These are phyloP conservation scores for Leucosporidium yakuticum DNA, from an alignment of 768 basidiomycete genomes.

Conservation along the genomic window DNA sequence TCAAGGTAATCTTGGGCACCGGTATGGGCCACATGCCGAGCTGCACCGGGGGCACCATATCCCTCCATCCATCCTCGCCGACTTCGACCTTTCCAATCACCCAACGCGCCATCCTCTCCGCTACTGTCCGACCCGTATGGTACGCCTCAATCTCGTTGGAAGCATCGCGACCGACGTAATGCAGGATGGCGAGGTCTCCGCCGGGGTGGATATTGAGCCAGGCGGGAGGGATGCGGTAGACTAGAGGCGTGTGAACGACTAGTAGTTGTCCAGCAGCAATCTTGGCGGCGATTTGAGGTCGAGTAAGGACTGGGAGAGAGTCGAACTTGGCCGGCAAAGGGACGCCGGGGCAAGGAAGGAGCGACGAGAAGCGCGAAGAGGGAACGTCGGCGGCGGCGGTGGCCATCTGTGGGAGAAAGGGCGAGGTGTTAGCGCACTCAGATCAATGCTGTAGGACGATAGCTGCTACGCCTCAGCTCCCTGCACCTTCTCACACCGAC, in stretches of 20 bases:
- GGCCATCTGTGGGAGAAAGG: no score
- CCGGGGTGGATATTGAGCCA: slow-evolving; percentile 62
- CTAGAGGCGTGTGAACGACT: slow-evolving; percentile 31
- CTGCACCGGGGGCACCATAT: slow-evolving; percentile 34
- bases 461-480: no score
- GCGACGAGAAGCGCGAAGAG: slow-evolving; percentile 11
- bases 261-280: slow-evolving; percentile 28
- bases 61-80: slow-evolving; percentile 28
- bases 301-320: slow-evolving; percentile 9
- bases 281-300: slow-evolving; percentile 4
- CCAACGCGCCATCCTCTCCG: slow-evolving; percentile 31
- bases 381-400: background rate
- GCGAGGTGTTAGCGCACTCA: no score
- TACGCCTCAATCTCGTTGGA: slow-evolving; percentile 91
- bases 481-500: no score
- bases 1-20: slow-evolving; percentile 25
- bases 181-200: slow-evolving; percentile 77
- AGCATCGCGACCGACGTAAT: slow-evolving; percentile 92
- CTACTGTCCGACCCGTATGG: slow-evolving; percentile 33
- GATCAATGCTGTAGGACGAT: no score
- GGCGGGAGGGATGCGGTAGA: slow-evolving; percentile 27
- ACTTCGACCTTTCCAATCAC: slow-evolving; percentile 24
- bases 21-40: slow-evolving; percentile 33
- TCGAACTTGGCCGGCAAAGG: slow-evolving; percentile 19
- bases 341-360: slow-evolving; percentile 21